These are phyloP conservation scores for Candida montana DNA, from an alignment of 805 yeast genomes.

Conservation along the genomic window DNA sequence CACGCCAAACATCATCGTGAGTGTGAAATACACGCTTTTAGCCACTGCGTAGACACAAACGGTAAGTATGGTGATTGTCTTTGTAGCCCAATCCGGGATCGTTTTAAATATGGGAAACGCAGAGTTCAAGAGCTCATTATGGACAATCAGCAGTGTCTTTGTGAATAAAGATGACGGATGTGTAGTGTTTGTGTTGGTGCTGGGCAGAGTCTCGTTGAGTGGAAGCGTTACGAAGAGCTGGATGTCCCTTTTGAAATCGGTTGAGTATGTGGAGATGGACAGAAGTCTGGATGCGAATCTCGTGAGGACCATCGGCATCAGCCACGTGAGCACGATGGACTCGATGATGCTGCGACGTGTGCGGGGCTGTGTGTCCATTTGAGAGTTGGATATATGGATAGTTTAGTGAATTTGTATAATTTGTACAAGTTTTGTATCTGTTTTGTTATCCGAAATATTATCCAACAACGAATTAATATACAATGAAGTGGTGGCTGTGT, in stretches of 20 bases:
- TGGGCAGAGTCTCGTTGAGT: no score
- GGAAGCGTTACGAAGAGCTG: not conserved
- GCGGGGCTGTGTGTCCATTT: not conserved
- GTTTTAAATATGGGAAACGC: not conserved
- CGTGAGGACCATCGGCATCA: not conserved
- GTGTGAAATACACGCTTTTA: not conserved
- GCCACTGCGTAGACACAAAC: not conserved
- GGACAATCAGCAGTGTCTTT: not conserved
- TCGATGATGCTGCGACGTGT: constrained; percentile 3
- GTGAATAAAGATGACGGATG: not conserved
- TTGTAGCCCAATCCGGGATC: not conserved
- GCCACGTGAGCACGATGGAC: not conserved
- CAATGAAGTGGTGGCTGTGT: no score
- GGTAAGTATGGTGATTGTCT: not conserved
- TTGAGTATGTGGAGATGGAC: not conserved
- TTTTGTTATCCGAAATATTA: no score
- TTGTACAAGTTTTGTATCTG: no score
- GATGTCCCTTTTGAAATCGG: not conserved
- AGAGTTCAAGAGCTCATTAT: not conserved
- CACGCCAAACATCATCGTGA: constrained; percentile 2
- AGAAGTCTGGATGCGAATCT: not conserved
- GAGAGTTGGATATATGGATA: no score
- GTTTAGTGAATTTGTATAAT: no score
- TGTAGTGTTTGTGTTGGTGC: not conserved
- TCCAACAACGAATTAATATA: no score